Evolutionary conservation across 2,329 filamentous ascomycete species (phyloP).

Genomic region (Pseudogymnoascus sp.): DNA sequence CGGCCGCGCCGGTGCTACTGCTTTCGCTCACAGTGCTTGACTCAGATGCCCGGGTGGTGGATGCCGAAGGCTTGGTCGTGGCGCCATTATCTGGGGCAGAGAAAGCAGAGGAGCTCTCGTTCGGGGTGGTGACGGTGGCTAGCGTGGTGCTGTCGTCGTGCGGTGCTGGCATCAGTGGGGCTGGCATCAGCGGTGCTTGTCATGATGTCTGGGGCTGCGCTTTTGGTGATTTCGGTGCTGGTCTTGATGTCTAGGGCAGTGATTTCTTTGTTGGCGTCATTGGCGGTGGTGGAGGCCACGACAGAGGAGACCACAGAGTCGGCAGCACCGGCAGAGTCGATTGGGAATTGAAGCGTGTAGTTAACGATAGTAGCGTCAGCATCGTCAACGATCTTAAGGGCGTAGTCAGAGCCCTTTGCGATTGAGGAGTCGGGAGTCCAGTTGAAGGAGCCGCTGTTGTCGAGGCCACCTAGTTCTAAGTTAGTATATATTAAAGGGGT

Average conservation of each 20-base stretch:
- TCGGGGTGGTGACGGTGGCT: not conserved
- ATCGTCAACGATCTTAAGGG: conserved; percentile 20
- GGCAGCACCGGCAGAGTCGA: conserved; percentile 16
- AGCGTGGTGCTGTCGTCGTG: not conserved
- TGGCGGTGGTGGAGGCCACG: not conserved
- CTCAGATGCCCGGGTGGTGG: not conserved
- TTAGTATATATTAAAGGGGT: not conserved
- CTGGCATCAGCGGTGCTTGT: not conserved
- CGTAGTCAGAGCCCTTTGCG: conserved; percentile 13
- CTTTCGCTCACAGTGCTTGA: not conserved
- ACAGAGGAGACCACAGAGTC: not conserved
- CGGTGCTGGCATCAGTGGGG: not conserved
- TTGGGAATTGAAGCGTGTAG: conserved; percentile 24
- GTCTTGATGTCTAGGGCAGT: not conserved
- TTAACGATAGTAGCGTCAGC: conserved; percentile 18
- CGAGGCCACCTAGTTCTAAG: conserved; percentile 5
- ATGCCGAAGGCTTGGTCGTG: not conserved
- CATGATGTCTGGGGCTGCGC: not conserved
- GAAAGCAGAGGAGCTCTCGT: not conserved
- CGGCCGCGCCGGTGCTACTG: not conserved
- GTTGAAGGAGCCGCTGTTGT: conserved; percentile 14
- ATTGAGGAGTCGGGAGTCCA: conserved; percentile 14
- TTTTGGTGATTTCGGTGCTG: not conserved
- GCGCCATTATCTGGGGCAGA: not conserved
- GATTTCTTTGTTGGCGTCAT: not conserved